Evolutionary conservation across 1,284 basidiomycete genomes (phyloP).

Genomic region (Marasmius fiardii): DNA sequence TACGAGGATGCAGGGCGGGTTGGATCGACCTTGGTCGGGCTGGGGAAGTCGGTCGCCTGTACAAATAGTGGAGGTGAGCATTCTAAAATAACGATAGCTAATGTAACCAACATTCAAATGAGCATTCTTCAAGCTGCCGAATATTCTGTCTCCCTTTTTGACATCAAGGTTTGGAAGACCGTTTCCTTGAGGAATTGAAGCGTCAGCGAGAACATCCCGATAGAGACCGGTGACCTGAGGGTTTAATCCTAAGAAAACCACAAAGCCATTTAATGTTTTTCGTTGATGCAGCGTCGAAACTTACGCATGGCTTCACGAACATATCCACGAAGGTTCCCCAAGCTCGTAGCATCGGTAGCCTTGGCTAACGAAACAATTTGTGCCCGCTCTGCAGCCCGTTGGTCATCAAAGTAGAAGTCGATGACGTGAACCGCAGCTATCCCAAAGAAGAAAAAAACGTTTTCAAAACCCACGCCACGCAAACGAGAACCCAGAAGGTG

Average conservation of each 20-base stretch:
- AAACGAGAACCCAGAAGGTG: no score
- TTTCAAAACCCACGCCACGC: no score
- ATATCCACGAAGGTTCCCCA: constrained; percentile 43
- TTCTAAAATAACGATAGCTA: not conserved
- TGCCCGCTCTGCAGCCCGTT: constrained; percentile 32
- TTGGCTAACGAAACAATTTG: constrained; percentile 37
- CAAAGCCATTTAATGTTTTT: no score
- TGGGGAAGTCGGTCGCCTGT: constrained; percentile 40
- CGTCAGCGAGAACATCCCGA: constrained; percentile 36
- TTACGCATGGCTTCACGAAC: constrained; percentile 51
- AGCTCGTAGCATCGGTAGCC: constrained; percentile 29
- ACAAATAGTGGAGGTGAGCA: not conserved
- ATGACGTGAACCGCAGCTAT: constrained; percentile 41
- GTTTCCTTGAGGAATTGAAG: constrained; percentile 33
- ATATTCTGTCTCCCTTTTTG: constrained; percentile 43
- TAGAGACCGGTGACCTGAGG: constrained; percentile 44
- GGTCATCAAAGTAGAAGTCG: constrained; percentile 53
- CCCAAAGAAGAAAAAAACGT: not conserved
- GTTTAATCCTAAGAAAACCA: constrained; percentile 33
- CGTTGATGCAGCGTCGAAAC: no score
- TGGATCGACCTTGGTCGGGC: constrained; percentile 39
- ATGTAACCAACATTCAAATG: no score
- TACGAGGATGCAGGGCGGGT: constrained; percentile 33
- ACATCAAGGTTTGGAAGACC: constrained; percentile 33
- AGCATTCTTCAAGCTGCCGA: no score